Base-by-base conservation (phyloP, 345 rosid species). In the Boechera retrofracta region DNA sequence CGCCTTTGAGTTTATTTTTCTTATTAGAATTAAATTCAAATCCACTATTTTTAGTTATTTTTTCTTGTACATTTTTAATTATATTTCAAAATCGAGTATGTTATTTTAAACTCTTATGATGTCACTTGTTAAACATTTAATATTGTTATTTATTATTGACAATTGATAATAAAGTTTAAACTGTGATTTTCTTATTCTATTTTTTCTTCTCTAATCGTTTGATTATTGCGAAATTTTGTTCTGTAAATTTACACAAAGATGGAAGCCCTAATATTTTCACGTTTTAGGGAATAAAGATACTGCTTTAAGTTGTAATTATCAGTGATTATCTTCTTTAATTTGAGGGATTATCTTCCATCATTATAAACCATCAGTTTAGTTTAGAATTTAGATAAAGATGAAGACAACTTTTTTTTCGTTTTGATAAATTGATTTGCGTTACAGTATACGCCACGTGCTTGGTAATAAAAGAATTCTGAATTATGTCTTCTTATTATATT, bases 391-490 rank as follows among this genome's bases (percentile, higher is more conserved):
- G 24, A 32, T 44, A 29, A 69, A 16, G 11, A 56, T 16, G 31
- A 57, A 44, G 35, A 71, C 48, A 44, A 31, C 65, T 44, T 28
- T 28, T 28, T 21, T 47, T 58, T 10, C 28, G 29, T 44, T 29
- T 7, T 24, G 59, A 52, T 38, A 48, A 72, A 24, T 60, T 51
- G 48, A 42, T 24, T 13, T 33, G 59, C 29, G 51, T 18, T 54
- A 26, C 48, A 64, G 35, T 36, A 65, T 44, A 56, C 5, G 72
- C 66, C 78, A 74, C 78, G 67, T 74, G 78, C 21, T 33, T 74
- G 66, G 51, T 33, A 56, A 47, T 56, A 56, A 74, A 53, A 65
- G 56, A 65, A 54, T 53, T 41, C 47, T 44, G 58, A 74, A 26
- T 41, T 6, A 12, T 44, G 39, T 65, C 65, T 54, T 74, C 57